Evolutionary conservation across 495 filamentous ascomycete species (phyloP), one percentile per base, ranked within the genome.

Genomic region (Daldinia childiae): DNA sequence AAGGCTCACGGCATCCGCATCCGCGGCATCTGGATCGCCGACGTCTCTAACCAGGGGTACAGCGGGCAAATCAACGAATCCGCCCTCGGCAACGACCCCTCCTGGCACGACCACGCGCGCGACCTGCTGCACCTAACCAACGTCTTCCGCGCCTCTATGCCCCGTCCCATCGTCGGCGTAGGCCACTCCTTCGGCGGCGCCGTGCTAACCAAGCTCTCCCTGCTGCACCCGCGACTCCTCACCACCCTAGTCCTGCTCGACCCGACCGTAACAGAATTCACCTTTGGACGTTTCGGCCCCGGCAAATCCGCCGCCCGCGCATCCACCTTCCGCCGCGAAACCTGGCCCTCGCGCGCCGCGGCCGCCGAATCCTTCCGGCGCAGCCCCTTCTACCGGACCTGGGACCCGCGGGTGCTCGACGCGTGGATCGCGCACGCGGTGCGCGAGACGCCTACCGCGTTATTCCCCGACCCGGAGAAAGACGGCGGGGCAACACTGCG

Each of bases 71-170:
- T 92, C 34, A 97, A 97, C 78, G 92, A 95, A 76, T 66, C 80
- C 21, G 74, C 80, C 3, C 83, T 95, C 1, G 94, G 93, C 32
- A 90, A 96, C 78, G 93, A 97, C 77, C 93, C 92, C 8, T 88
- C 84, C 71, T 99, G 95, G 95, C 84, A 88, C 56, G 95, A 99
- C 80, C 89, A 97, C 79, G 79, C 92, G 17, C 87, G 95, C 54
- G 95, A 99, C 79, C 86, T 98, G 11, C 85, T 96, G n/a, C 88
- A 93, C 71, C 85, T 97, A 75, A 85, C 95, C 80, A 98, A 97
- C 79, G 82, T 87, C 48, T 94, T 97, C 80, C 91, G 93, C 32
- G 79, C 84, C 7, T 79, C 92, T 63, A 96, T 98, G 92, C 89
- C 91, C 3, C 90, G 92, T 11, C 95, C 95, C 5, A 80, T 98